phyloP scores from a whole-genome alignment of 148 eudicot genomes.

The Diospyros kaki region DNA sequence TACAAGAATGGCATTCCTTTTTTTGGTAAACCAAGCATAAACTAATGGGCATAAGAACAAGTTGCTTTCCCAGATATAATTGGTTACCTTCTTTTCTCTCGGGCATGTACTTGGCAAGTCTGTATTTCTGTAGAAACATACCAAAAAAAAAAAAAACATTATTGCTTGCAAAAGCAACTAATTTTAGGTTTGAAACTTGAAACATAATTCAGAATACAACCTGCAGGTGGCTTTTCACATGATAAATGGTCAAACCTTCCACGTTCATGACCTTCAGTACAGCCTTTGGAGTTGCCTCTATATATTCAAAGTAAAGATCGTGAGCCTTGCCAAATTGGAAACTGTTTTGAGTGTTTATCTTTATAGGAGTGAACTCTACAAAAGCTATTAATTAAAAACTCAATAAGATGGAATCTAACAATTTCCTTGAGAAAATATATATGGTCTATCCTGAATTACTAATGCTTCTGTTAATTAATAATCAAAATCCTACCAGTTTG shows the following conservation, averaged over 20 bases:
- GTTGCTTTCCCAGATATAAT: background rate
- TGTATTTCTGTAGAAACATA: slow-evolving; percentile 32
- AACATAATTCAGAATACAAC: slow-evolving; percentile 13
- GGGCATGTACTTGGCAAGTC: slow-evolving; percentile 40
- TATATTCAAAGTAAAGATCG: slow-evolving; percentile 14
- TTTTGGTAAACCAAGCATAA: background rate
- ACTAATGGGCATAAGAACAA: background rate
- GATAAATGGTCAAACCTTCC: slow-evolving; percentile 52
- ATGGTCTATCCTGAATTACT: too few species aligned
- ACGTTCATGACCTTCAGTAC: slow-evolving; percentile 46
- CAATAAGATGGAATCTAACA: too few species aligned
- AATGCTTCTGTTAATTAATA: too few species aligned
- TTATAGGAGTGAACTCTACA: too few species aligned
- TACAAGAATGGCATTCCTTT: background rate
- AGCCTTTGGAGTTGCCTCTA: slow-evolving; percentile 54
- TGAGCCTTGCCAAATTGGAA: slow-evolving; percentile 2
- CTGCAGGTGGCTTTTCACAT: slow-evolving; percentile 55
- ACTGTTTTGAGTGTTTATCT: background rate
- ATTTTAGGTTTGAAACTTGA: background rate
- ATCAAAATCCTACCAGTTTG: too few species aligned
- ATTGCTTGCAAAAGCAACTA: background rate
- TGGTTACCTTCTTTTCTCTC: slow-evolving; percentile 43
- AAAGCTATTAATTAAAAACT: too few species aligned
- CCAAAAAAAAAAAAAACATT: too few species aligned
- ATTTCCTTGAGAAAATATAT: too few species aligned